A percentile compares a stretch with the other conserved stretches of the same genome.
These are phyloP conservation scores for Lecanoromycetidae sp. DNA, from an alignment of 2,329 filamentous ascomycete genomes.

Conservation along the genomic window DNA sequence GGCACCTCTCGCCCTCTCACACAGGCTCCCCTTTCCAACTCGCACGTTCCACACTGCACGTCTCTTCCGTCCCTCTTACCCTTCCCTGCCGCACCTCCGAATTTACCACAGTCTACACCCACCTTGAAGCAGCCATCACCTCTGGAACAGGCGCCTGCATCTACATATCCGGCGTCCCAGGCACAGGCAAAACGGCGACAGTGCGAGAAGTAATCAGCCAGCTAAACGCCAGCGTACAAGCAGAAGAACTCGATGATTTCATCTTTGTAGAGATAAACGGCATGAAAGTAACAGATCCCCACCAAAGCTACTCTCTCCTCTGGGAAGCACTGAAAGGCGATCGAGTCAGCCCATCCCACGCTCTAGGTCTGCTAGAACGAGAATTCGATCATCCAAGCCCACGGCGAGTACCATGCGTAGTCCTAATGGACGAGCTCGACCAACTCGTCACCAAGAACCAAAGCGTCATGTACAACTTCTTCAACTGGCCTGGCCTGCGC, in stretches of 20 bases:
- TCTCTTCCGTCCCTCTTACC: slow-evolving; percentile 79
- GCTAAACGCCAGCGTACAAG: slow-evolving; percentile 72
- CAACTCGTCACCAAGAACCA: slow-evolving; percentile 97
- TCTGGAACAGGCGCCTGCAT: slow-evolving; percentile 93
- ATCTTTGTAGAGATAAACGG: slow-evolving; percentile 99
- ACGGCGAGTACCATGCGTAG: slow-evolving; percentile 83
- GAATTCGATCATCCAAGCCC: slow-evolving; percentile 90
- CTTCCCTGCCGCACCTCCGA: slow-evolving; percentile 87
- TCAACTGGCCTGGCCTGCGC: slow-evolving; percentile 91
- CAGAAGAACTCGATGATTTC: slow-evolving; percentile 93
- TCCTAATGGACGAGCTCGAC: slow-evolving; percentile 96
- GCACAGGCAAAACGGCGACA: slow-evolving; percentile 94
- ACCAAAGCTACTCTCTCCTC: slow-evolving; percentile 86
- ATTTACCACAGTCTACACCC: slow-evolving; percentile 82
- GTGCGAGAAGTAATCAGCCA: slow-evolving; percentile 88
- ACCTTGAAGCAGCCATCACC: slow-evolving; percentile 85
- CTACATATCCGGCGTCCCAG: slow-evolving; percentile 97
- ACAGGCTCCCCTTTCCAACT: slow-evolving; percentile 81
- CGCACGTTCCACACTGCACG: slow-evolving; percentile 77
- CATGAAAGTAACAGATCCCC: slow-evolving; percentile 98
- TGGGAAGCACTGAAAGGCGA: slow-evolving; percentile 96
- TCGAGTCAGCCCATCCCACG: slow-evolving; percentile 81
- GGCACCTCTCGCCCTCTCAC: slow-evolving; percentile 63
- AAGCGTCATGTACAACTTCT: slow-evolving; percentile 99
- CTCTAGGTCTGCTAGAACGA: slow-evolving; percentile 75